Percentiles rank a stretch among this genome's conserved stretches.
Evolutionary conservation across 345 rosid species (phyloP).

Genomic region (Conringia planisiliqua): DNA sequence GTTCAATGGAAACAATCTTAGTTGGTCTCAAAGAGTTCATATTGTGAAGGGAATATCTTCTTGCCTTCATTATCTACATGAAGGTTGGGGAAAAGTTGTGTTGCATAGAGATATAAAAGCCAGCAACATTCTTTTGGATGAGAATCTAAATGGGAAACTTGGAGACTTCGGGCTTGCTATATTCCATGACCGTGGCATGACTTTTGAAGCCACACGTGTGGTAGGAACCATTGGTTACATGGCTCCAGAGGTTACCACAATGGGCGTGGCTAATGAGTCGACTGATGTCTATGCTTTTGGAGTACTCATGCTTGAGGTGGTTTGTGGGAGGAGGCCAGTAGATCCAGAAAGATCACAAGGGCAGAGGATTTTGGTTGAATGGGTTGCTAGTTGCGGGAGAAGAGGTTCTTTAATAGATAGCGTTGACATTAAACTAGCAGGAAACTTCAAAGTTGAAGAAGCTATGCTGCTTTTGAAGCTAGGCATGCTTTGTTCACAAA

Average conservation of each 20-base stretch:
- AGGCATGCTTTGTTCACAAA: background rate
- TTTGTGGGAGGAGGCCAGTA: background rate
- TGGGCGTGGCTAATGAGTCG: background rate
- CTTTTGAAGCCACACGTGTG: background rate
- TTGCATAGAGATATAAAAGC: background rate
- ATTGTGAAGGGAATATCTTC: background rate
- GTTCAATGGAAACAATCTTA: background rate
- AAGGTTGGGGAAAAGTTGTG: background rate
- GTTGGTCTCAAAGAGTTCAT: background rate
- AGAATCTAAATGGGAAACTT: background rate
- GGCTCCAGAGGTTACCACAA: background rate
- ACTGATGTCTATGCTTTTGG: background rate
- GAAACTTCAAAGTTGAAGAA: background rate
- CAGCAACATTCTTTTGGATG: background rate
- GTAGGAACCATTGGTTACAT: background rate
- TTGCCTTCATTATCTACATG: background rate
- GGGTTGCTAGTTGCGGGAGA: background rate
- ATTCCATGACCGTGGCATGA: background rate
- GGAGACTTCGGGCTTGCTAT: background rate
- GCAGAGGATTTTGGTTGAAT: background rate
- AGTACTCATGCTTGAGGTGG: background rate
- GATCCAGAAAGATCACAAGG: background rate
- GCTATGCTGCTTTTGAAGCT: background rate
- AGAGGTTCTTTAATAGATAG: background rate
- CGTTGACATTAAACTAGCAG: background rate